Percentiles rank a stretch among this genome's conserved stretches.
These are phyloP conservation scores for Gomphus bonarii DNA, from an alignment of 1,284 basidiomycete species.

Conservation along the genomic window DNA sequence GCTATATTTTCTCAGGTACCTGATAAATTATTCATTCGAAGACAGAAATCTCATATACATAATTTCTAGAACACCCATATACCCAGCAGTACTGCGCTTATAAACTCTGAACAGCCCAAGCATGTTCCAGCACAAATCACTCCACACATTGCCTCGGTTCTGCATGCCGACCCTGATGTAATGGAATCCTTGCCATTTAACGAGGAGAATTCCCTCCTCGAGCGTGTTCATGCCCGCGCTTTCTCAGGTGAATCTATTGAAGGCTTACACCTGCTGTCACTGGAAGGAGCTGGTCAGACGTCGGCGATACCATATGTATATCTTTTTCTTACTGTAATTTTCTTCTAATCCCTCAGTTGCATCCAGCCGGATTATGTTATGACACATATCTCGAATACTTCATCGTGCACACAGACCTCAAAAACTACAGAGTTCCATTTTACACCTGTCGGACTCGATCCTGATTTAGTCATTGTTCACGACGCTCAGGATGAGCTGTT, in stretches of 20 bases:
- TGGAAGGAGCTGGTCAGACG: background rate
- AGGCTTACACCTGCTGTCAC: background rate
- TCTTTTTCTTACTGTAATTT: background rate
- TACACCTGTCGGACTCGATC: background rate
- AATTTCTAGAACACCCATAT: background rate
- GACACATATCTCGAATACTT: background rate
- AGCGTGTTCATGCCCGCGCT: conserved; percentile 2
- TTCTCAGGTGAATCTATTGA: conserved; percentile 6
- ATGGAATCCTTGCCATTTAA: background rate
- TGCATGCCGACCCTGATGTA: background rate
- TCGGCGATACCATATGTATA: background rate
- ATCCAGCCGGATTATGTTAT: background rate
- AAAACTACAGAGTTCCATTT: background rate
- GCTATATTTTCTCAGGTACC: background rate
- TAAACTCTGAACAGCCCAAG: background rate
- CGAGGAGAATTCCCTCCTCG: background rate
- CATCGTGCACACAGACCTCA: background rate
- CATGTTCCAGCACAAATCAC: background rate
- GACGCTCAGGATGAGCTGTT: background rate
- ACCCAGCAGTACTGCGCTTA: background rate
- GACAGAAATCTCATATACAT: background rate
- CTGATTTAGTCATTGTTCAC: background rate
- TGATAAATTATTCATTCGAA: background rate
- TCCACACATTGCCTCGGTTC: background rate
- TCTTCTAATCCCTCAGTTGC: background rate